Evolutionary conservation across 108 stramenopile species (phyloP).

Genomic region (Bacterosira constricta): DNA sequence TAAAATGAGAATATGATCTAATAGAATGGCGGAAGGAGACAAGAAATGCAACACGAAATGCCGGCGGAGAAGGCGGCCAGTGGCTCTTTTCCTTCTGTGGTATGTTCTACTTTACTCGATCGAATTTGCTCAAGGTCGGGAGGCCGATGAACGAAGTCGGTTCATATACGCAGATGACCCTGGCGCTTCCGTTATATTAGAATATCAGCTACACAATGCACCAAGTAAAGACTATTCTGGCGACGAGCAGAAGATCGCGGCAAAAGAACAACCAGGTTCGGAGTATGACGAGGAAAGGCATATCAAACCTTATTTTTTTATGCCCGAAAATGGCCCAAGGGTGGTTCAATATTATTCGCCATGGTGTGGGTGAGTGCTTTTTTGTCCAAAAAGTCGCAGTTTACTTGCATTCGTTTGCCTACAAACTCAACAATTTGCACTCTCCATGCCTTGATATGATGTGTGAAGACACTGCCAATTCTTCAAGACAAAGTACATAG

Average conservation of each 20-base stretch:
- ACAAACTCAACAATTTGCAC: background rate
- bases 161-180: constrained; percentile 52
- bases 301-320: constrained; percentile 47
- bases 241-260: constrained; percentile 25
- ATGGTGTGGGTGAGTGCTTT: constrained; percentile 59
- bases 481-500: constrained; percentile 68
- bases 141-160: constrained; percentile 45
- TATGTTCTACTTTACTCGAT: background rate
- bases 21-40: too few species aligned
- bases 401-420: background rate
- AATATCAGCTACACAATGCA: constrained; percentile 51
- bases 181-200: constrained; percentile 26
- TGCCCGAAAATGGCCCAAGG: constrained; percentile 47
- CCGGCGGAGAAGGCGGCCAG: too few species aligned
- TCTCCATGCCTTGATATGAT: background rate
- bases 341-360: constrained; percentile 79
- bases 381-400: background rate
- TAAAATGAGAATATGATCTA: too few species aligned
- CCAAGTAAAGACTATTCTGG: constrained; percentile 40
- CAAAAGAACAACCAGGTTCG: constrained; percentile 15
- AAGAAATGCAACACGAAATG: too few species aligned
- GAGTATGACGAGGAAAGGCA: constrained; percentile 46
- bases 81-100: too few species aligned
- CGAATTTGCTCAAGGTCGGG: constrained; percentile 20
- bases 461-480: constrained; percentile 49